These are phyloP conservation scores for Rhododendron mucronatum DNA, from an alignment of 148 eudicot species.

Conservation along the genomic window DNA sequence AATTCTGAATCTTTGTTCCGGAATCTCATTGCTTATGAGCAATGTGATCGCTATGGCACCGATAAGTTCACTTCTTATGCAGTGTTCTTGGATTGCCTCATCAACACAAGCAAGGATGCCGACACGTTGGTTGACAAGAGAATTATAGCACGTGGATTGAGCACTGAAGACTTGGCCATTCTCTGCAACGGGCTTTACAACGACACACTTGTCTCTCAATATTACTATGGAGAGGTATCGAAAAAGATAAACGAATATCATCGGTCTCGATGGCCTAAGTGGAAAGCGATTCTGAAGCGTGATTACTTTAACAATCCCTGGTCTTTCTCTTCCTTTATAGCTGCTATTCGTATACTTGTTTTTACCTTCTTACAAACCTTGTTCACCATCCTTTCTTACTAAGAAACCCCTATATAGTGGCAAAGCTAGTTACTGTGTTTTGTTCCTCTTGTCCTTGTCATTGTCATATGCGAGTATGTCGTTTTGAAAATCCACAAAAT, in stretches of 20 bases:
- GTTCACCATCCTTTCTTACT: background rate
- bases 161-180: background rate
- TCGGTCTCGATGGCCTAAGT: background rate
- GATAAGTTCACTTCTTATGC: background rate
- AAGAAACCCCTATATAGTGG: background rate
- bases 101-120: background rate
- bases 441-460: background rate
- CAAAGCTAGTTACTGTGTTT: background rate
- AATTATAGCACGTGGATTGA: background rate
- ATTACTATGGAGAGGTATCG: background rate
- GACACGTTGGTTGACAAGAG: background rate
- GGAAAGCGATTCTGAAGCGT: background rate
- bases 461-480: background rate
- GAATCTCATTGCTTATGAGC: background rate
- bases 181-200: background rate
- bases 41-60: background rate
- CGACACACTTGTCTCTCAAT: background rate
- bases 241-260: background rate
- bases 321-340: background rate
- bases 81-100: background rate
- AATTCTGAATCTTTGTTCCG: background rate
- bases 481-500: background rate
- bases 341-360: background rate
- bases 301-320: background rate
- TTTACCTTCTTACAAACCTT: constrained; percentile 3